Conservation (phyloP, 2,329 filamentous ascomycete genomes). For the Cytospora paraplurivora region DNA sequence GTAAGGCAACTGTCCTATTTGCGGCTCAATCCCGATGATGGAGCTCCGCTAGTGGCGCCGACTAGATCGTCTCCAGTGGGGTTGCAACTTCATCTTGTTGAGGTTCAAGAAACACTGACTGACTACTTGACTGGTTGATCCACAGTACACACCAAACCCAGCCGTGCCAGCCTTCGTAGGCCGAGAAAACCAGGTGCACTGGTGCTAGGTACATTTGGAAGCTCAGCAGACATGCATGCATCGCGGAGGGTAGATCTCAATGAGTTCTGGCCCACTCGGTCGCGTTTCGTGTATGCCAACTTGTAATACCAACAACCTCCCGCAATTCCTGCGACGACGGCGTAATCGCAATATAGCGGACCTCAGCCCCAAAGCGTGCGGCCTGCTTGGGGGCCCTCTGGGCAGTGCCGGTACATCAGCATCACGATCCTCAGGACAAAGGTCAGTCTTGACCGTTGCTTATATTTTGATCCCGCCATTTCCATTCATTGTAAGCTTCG, state of each 20-base stretch:
- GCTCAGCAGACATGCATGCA: neutral
- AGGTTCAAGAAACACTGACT: conserved; percentile 1
- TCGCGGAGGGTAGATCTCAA: neutral
- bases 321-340: neutral
- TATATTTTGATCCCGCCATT: neutral
- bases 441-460: conserved; percentile 16
- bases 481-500: conserved; percentile 5
- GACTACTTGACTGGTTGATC: neutral
- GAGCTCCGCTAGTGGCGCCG: conserved; percentile 5
- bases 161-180: neutral
- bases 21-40: conserved; percentile 5
- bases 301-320: neutral
- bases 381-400: neutral
- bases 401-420: conserved; percentile 15
- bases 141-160: neutral
- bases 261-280: neutral
- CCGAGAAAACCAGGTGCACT: neutral
- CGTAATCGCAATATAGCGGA: neutral
- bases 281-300: neutral
- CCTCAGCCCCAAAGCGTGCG: neutral
- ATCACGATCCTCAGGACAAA: conserved; percentile 14
- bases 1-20: conserved; percentile 9
- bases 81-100: conserved; percentile 7
- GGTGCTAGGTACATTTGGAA: neutral
- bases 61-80: neutral